Evolutionary conservation across 305 asterid species (phyloP).

Genomic region (Andrographis paniculata): DNA sequence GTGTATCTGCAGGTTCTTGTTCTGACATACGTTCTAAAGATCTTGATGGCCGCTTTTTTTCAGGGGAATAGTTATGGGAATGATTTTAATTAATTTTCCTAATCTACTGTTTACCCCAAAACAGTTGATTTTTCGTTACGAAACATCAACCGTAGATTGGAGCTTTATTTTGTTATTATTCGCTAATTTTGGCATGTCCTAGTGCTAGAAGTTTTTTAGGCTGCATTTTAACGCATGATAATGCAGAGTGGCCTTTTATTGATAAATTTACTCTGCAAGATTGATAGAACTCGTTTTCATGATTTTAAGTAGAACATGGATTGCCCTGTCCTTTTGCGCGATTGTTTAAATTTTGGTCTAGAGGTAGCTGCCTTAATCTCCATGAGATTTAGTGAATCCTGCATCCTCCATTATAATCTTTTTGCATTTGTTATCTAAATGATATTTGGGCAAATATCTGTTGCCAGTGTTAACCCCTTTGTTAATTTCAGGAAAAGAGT

Average conservation of each 20-base stretch:
- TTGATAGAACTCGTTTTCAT: not conserved
- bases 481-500: conserved; percentile 46
- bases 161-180: no score
- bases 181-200: not conserved
- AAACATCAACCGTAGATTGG: not conserved
- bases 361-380: not conserved
- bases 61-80: no score
- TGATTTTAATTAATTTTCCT: no score
- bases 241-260: not conserved
- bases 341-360: not conserved
- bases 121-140: not conserved
- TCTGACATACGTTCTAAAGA: not conserved
- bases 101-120: not conserved
- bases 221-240: not conserved
- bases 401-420: not conserved
- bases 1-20: not conserved
- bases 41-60: not conserved
- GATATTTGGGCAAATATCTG: not conserved
- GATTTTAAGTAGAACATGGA: not conserved
- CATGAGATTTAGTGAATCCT: not conserved
- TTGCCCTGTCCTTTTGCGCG: not conserved
- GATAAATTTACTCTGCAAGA: not conserved
- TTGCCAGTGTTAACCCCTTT: conserved; percentile 1
- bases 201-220: not conserved
- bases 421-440: not conserved